These are phyloP conservation scores for Gonapodya sp. DNA, from an alignment of 192 early-diverging fungal genomes.

Conservation along the genomic window DNA sequence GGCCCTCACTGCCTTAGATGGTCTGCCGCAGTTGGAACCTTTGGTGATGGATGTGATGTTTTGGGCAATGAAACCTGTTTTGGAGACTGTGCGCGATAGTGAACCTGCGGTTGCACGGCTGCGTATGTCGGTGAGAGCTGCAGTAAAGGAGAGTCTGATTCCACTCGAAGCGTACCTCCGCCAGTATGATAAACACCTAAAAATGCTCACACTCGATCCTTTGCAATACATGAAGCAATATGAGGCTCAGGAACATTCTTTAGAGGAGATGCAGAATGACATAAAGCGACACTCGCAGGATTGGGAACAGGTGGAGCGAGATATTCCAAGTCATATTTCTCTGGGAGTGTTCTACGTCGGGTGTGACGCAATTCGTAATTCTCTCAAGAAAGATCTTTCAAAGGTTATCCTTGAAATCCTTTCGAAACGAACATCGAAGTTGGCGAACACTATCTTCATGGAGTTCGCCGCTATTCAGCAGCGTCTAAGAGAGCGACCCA, in stretches of 20 bases:
- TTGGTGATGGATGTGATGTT: conserved; percentile 50
- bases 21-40: conserved; percentile 46
- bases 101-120: conserved; percentile 28
- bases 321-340: conserved; percentile 44
- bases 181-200: conserved; percentile 41
- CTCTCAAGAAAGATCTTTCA: conserved; percentile 44
- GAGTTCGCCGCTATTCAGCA: conserved; percentile 34
- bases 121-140: conserved; percentile 20
- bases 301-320: conserved; percentile 47
- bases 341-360: conserved; percentile 46
- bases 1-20: conserved; percentile 34
- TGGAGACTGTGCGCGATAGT: conserved; percentile 35
- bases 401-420: conserved; percentile 45
- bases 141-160: conserved; percentile 24
- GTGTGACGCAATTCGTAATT: conserved; percentile 39
- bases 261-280: conserved; percentile 51
- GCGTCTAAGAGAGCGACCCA: conserved; percentile 36
- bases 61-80: conserved; percentile 42
- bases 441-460: conserved; percentile 32
- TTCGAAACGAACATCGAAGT: conserved; percentile 22
- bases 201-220: conserved; percentile 26
- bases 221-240: conserved; percentile 36
- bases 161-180: conserved; percentile 36
- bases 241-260: conserved; percentile 35
- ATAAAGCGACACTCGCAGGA: conserved; percentile 34